Conservation (phyloP, 768 basidiomycete species). For the Phylloporus sp. region DNA sequence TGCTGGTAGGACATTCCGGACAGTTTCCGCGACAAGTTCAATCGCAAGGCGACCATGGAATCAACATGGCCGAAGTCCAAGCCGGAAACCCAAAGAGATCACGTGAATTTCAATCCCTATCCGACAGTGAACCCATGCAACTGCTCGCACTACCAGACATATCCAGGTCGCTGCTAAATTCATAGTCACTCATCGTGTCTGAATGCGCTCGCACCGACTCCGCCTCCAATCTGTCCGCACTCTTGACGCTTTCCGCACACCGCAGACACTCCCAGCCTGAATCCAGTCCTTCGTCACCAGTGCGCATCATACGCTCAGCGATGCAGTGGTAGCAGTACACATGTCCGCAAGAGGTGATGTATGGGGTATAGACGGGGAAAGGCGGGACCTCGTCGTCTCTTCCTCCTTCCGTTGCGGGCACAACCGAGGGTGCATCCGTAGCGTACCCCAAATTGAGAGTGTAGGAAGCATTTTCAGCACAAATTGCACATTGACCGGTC, state of each 20-base stretch:
- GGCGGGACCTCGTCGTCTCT: slow-evolving; percentile 39
- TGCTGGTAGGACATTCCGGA: slow-evolving; percentile 56
- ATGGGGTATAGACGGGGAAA: slow-evolving; percentile 75
- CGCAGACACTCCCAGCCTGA: slow-evolving; percentile 79
- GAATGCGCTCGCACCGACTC: slow-evolving; percentile 18
- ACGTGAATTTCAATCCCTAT: too few species aligned
- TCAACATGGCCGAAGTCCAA: too few species aligned
- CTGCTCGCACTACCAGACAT: slow-evolving; percentile 48
- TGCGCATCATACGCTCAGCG: slow-evolving; percentile 71
- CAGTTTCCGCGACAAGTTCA: slow-evolving; percentile 44
- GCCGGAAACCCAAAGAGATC: too few species aligned
- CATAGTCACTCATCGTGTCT: slow-evolving; percentile 47
- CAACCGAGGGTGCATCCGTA: slow-evolving; percentile 40
- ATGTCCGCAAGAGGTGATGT: slow-evolving; percentile 79
- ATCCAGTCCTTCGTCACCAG: slow-evolving; percentile 55
- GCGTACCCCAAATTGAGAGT: slow-evolving; percentile 53
- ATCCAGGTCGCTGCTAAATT: slow-evolving; percentile 47
- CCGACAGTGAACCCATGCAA: slow-evolving; percentile 33
- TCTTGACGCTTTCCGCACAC: slow-evolving; percentile 61
- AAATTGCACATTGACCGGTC: slow-evolving; percentile 82
- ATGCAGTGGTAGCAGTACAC: slow-evolving; percentile 94
- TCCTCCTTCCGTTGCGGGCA: slow-evolving; percentile 17
- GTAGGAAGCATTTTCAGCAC: slow-evolving; percentile 69
- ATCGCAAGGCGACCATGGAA: too few species aligned
- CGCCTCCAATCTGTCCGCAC: slow-evolving; percentile 52